Evolutionary conservation across 257 asterid genomes (phyloP).

Genomic region (Nicotiana paniculata): DNA sequence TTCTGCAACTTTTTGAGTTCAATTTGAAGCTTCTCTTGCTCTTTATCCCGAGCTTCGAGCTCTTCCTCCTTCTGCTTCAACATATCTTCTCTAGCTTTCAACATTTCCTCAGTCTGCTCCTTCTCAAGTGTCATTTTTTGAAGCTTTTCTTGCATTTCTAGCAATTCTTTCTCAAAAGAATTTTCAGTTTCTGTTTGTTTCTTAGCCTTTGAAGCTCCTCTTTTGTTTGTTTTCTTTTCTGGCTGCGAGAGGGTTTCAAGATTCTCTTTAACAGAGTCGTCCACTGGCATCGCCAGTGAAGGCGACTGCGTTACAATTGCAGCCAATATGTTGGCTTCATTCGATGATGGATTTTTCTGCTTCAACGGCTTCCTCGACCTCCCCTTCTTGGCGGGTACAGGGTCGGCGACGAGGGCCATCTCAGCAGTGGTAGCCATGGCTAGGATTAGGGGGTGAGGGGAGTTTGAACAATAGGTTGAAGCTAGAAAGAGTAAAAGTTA

Average conservation of each 20-base stretch:
- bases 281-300: constrained; percentile 21
- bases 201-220: constrained; percentile 49
- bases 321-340: constrained; percentile 57
- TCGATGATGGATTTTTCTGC: constrained; percentile 36
- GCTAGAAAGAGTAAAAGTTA: neutral
- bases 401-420: constrained; percentile 12
- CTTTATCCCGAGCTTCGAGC: constrained; percentile 33
- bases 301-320: constrained; percentile 33
- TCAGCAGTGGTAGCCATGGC: neutral
- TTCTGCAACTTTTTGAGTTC: constrained; percentile 87
- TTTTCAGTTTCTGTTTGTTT: constrained; percentile 20
- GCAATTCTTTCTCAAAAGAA: constrained; percentile 63
- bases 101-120: constrained; percentile 37
- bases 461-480: neutral
- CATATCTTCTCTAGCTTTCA: constrained; percentile 44
- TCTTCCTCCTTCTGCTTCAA: constrained; percentile 47
- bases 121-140: constrained; percentile 49
- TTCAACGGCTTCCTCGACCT: constrained; percentile 48
- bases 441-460: neutral
- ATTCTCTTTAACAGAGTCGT: constrained; percentile 49
- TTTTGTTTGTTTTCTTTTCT: constrained; percentile 44
- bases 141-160: constrained; percentile 77
- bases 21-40: constrained; percentile 61
- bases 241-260: constrained; percentile 38
- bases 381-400: constrained; percentile 40